These are phyloP conservation scores for Barnettozyma pratensis DNA, from an alignment of 805 yeast species.

Conservation along the genomic window DNA sequence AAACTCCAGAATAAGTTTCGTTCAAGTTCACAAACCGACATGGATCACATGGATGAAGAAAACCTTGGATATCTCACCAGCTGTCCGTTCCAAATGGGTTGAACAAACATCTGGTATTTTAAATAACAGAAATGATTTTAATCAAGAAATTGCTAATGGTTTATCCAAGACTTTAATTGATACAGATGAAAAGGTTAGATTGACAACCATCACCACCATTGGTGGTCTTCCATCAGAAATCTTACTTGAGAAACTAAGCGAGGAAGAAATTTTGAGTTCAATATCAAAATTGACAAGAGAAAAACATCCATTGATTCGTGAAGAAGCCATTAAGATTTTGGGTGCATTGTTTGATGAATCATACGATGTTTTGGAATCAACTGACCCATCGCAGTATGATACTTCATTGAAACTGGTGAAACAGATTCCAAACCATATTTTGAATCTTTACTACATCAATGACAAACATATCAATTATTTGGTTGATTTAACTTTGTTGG, in stretches of 20 bases:
- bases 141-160: slow-evolving; percentile 50
- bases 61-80: slow-evolving; percentile 59
- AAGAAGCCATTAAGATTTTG: slow-evolving; percentile 47
- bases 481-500: slow-evolving; percentile 59
- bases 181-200: slow-evolving; percentile 67
- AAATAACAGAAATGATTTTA: slow-evolving; percentile 37
- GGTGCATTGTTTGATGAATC: slow-evolving; percentile 52
- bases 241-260: slow-evolving; percentile 45
- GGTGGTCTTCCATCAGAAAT: slow-evolving; percentile 39
- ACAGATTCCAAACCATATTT: slow-evolving; percentile 57
- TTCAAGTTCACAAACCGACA: slow-evolving; percentile 49
- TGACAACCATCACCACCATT: slow-evolving; percentile 50
- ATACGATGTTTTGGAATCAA: slow-evolving; percentile 23
- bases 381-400: slow-evolving; percentile 4
- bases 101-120: slow-evolving; percentile 49
- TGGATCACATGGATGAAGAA: slow-evolving; percentile 74
- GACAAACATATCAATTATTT: slow-evolving; percentile 58
- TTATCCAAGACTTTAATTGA: slow-evolving; percentile 68
- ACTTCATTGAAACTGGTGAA: slow-evolving; percentile 25
- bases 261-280: slow-evolving; percentile 43
- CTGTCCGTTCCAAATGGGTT: slow-evolving; percentile 68
- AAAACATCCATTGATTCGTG: slow-evolving; percentile 59
- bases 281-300: slow-evolving; percentile 68
- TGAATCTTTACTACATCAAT: slow-evolving; percentile 69
- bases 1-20: slow-evolving; percentile 50